phyloP scores from a whole-genome alignment of 179 eudicot species.

The Pouteria campechiana region DNA sequence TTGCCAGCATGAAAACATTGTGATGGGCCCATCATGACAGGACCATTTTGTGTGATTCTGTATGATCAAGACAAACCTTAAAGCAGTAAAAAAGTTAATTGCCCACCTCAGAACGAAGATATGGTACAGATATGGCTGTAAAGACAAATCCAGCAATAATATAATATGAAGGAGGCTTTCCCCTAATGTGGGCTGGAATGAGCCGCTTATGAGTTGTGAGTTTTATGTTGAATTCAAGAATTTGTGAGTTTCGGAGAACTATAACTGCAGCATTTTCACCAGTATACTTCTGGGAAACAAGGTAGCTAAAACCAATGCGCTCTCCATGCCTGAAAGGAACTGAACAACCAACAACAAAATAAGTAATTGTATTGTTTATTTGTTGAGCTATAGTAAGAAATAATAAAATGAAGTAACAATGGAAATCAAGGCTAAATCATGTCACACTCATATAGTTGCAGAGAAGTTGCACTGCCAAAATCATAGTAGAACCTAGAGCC shows the following conservation, averaged over 20 bases:
- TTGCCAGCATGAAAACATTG: no score
- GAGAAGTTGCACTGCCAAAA: no score
- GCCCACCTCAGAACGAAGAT: conserved; percentile 75
- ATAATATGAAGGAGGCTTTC: conserved; percentile 89
- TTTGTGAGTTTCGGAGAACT: conserved; percentile 65
- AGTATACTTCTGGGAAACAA: conserved; percentile 75
- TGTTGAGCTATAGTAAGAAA: conserved; percentile 1
- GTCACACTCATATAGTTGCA: no score
- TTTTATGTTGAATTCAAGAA: conserved; percentile 38
- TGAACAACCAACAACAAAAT: conserved; percentile 14
- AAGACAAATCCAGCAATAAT: conserved; percentile 92
- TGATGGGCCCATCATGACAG: no score
- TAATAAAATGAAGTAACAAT: not conserved
- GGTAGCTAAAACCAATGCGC: conserved; percentile 91
- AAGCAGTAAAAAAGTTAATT: conserved; percentile 1
- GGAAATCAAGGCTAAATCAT: not conserved
- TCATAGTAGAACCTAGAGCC: no score
- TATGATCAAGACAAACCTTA: no score
- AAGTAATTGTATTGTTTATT: no score
- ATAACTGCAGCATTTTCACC: conserved; percentile 66
- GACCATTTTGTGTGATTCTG: no score
- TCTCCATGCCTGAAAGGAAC: conserved; percentile 96
- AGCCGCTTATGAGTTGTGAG: conserved; percentile 60
- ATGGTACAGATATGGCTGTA: conserved; percentile 78
- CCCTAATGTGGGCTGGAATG: conserved; percentile 77